These are phyloP conservation scores for Cladosporium sp. DNA, from an alignment of 2,329 filamentous ascomycete species.

Conservation along the genomic window DNA sequence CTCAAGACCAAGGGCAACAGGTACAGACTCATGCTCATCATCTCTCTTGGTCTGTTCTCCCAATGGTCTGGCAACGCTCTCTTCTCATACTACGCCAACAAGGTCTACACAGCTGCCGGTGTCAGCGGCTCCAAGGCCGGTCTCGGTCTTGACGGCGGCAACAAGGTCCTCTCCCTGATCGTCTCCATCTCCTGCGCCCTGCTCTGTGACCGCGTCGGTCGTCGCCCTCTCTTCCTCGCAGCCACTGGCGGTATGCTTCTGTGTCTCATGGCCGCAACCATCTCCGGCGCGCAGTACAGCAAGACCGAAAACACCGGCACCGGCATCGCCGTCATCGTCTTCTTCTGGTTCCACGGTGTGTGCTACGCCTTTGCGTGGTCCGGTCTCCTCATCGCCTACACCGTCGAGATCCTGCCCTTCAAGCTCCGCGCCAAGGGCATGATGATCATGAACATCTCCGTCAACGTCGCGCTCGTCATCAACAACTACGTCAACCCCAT, in stretches of 20 bases:
- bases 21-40: slow-evolving; percentile 51
- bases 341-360: slow-evolving; percentile 53
- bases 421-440: slow-evolving; percentile 52
- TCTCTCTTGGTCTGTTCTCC: slow-evolving; percentile 54
- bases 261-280: slow-evolving; percentile 34
- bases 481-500: slow-evolving; percentile 64
- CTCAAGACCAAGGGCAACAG: slow-evolving; percentile 55
- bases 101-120: slow-evolving; percentile 33
- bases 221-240: slow-evolving; percentile 33
- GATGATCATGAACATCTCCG: slow-evolving; percentile 61
- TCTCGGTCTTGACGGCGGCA: slow-evolving; percentile 51
- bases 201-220: slow-evolving; percentile 35
- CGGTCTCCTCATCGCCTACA: slow-evolving; percentile 51
- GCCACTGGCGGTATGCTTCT: slow-evolving; percentile 41
- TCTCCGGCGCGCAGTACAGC: slow-evolving; percentile 16
- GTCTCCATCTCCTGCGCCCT: slow-evolving; percentile 53
- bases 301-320: slow-evolving; percentile 36
- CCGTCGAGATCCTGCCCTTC: slow-evolving; percentile 52
- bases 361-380: slow-evolving; percentile 60
- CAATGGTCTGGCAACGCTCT: slow-evolving; percentile 57
- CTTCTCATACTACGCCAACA: slow-evolving; percentile 41
- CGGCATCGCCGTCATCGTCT: slow-evolving; percentile 51
- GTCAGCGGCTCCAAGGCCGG: slow-evolving; percentile 34
- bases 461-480: slow-evolving; percentile 62
- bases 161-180: slow-evolving; percentile 59